Evolutionary conservation across 169 alveolate genomes (phyloP).

Genomic region (Eimeria necatrix): DNA sequence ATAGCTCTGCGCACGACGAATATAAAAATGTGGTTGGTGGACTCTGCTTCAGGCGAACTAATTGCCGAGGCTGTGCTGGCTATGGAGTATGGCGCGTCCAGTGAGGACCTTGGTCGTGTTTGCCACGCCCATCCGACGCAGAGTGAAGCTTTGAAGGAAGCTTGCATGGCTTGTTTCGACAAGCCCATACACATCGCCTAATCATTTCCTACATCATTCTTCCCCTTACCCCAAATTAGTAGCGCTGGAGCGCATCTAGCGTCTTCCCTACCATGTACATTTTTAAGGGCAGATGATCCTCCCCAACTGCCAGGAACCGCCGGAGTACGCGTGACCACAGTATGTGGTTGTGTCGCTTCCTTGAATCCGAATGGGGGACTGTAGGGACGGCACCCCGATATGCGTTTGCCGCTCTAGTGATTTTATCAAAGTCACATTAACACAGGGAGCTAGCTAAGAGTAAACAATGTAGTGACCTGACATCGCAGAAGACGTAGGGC

Average conservation of each 20-base stretch:
- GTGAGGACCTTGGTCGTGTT: constrained; percentile 96
- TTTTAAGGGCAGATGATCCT: too few species aligned
- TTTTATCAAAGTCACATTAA: too few species aligned
- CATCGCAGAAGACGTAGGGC: too few species aligned
- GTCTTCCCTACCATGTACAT: background rate
- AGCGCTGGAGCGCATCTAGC: background rate
- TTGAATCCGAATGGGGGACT: background rate
- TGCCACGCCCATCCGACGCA: constrained; percentile 99
- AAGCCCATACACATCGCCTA: constrained; percentile 95
- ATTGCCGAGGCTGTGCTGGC: constrained; percentile 96
- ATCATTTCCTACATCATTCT: background rate
- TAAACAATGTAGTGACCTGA: too few species aligned
- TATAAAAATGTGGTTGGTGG: too few species aligned
- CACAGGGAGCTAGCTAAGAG: too few species aligned
- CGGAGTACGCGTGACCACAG: background rate
- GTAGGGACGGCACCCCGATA: too few species aligned
- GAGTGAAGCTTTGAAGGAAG: constrained; percentile 98
- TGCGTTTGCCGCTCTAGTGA: too few species aligned
- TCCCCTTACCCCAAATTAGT: background rate
- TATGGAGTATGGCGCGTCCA: constrained; percentile 97
- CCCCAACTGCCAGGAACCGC: too few species aligned
- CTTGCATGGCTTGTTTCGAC: constrained; percentile 96
- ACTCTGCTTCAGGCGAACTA: constrained; percentile 91
- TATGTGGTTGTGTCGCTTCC: background rate
- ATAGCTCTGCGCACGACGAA: background rate